Conservation (phyloP, 768 basidiomycete genomes). For the Boletus subcaerulescens region DNA sequence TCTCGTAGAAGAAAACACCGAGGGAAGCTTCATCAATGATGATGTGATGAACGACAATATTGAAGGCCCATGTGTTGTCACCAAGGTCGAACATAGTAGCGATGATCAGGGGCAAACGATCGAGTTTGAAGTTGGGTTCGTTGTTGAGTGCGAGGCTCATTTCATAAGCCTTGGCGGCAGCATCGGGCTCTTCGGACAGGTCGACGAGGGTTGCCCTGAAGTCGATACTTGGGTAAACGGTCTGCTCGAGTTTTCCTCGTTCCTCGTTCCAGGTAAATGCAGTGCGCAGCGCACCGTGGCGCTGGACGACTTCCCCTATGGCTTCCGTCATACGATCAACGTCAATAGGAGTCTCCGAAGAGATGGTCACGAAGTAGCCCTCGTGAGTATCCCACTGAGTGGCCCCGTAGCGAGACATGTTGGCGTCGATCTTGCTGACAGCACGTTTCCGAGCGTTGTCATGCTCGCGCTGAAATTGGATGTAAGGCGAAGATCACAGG, state of each 20-base stretch:
- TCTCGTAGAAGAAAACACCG: constrained; percentile 30
- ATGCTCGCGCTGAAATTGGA: constrained; percentile 19
- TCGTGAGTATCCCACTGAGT: constrained; percentile 34
- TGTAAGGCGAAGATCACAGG: not conserved
- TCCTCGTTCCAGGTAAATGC: constrained; percentile 31
- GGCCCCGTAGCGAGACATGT: constrained; percentile 32
- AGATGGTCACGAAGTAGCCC: constrained; percentile 19
- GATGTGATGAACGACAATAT: constrained; percentile 30
- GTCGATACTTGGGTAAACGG: constrained; percentile 27
- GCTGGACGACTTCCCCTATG: constrained; percentile 25
- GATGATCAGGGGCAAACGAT: constrained; percentile 24
- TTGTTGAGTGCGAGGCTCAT: constrained; percentile 27
- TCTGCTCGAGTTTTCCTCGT: constrained; percentile 28
- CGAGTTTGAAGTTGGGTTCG: constrained; percentile 24
- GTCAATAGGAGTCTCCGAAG: constrained; percentile 25
- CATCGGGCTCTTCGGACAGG: constrained; percentile 26
- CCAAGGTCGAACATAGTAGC: constrained; percentile 28
- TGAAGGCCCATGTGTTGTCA: constrained; percentile 25
- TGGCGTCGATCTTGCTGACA: constrained; percentile 28
- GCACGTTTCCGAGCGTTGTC: constrained; percentile 30
- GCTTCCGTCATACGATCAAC: constrained; percentile 27
- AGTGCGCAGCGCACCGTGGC: constrained; percentile 31
- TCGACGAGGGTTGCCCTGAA: constrained; percentile 23
- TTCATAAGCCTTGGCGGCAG: constrained; percentile 27
- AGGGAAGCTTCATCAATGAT: constrained; percentile 31